These are phyloP conservation scores for Aspergillus viridinutans DNA, from an alignment of 2,329 filamentous ascomycete genomes.

Conservation along the genomic window DNA sequence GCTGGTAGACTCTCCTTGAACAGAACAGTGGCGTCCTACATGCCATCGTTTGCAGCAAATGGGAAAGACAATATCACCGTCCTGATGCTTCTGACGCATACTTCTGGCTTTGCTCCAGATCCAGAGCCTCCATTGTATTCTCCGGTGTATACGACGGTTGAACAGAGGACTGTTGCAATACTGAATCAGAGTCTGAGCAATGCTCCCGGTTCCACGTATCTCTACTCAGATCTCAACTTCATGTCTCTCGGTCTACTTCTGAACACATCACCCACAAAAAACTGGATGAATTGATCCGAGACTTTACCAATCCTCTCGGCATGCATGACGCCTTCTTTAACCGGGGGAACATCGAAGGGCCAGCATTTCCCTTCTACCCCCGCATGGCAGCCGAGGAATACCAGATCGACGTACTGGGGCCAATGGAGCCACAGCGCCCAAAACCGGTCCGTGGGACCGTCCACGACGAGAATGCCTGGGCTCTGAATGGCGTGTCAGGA, in stretches of 20 bases:
- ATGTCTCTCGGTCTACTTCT: constrained; percentile 30
- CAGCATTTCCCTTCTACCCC: constrained; percentile 16
- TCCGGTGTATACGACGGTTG: constrained; percentile 20
- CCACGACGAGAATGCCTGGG: constrained; percentile 36
- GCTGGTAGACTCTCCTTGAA: constrained; percentile 20
- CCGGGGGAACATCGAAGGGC: constrained; percentile 28
- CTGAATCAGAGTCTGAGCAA: constrained; percentile 22
- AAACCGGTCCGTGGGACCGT: constrained; percentile 39
- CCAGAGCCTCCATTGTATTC: constrained; percentile 24
- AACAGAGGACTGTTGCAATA: constrained; percentile 23
- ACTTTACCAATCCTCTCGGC: constrained; percentile 22
- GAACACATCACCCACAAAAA: constrained; percentile 21
- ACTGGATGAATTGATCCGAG: constrained; percentile 24
- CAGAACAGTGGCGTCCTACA: constrained; percentile 27
- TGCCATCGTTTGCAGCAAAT: constrained; percentile 30
- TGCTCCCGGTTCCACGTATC: constrained; percentile 23
- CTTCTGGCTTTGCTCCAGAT: constrained; percentile 29
- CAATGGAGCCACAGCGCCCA: constrained; percentile 29
- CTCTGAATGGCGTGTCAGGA: constrained; percentile 31
- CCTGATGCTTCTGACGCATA: constrained; percentile 31
- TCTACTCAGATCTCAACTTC: constrained; percentile 36
- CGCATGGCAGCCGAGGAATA: constrained; percentile 31
- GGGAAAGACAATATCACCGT: constrained; percentile 34
- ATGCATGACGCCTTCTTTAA: constrained; percentile 34
- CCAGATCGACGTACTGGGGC: constrained; percentile 27